phyloP scores from a whole-genome alignment of 2,329 filamentous ascomycete genomes.

The Microcera coccophila region DNA sequence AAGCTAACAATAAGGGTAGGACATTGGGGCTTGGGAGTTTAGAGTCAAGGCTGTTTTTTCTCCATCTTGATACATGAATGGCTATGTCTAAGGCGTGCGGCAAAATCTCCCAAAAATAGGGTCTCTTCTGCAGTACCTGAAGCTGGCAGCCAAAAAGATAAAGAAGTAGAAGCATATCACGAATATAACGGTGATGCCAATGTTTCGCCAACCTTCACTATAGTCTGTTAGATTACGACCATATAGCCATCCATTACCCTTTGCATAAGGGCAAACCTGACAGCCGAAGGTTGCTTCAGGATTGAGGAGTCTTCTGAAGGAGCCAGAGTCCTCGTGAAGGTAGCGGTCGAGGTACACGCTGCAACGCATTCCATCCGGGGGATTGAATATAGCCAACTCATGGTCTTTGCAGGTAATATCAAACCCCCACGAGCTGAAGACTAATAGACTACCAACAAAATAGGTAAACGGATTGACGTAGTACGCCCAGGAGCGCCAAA shows the following conservation, averaged over 20 bases:
- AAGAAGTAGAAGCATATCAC: constrained; percentile 44
- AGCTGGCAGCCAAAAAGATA: constrained; percentile 33
- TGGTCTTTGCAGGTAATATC: constrained; percentile 39
- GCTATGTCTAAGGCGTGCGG: too few relatives aligned
- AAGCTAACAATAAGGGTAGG: too few relatives aligned
- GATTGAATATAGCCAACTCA: constrained; percentile 47
- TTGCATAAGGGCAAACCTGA: constrained; percentile 53
- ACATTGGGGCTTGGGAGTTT: too few relatives aligned
- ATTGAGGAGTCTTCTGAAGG: constrained; percentile 48
- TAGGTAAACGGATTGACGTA: constrained; percentile 55
- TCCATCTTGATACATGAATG: too few relatives aligned
- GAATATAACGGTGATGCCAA: constrained; percentile 53
- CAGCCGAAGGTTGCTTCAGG: constrained; percentile 50
- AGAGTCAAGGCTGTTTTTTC: too few relatives aligned
- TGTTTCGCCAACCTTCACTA: constrained; percentile 60
- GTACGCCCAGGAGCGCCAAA: constrained; percentile 58
- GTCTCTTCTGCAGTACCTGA: too few relatives aligned
- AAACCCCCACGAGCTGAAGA: constrained; percentile 42
- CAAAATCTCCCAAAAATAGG: too few relatives aligned
- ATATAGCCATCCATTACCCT: constrained; percentile 53
- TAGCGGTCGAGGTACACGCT: constrained; percentile 50
- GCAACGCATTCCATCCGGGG: constrained; percentile 48
- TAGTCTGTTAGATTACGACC: constrained; percentile 54
- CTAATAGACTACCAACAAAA: constrained; percentile 47
- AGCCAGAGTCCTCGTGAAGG: constrained; percentile 40